Evolutionary conservation across 2,329 filamentous ascomycete species (phyloP).

Genomic region (Ophiognomonia clavigignenti-juglandacearum): DNA sequence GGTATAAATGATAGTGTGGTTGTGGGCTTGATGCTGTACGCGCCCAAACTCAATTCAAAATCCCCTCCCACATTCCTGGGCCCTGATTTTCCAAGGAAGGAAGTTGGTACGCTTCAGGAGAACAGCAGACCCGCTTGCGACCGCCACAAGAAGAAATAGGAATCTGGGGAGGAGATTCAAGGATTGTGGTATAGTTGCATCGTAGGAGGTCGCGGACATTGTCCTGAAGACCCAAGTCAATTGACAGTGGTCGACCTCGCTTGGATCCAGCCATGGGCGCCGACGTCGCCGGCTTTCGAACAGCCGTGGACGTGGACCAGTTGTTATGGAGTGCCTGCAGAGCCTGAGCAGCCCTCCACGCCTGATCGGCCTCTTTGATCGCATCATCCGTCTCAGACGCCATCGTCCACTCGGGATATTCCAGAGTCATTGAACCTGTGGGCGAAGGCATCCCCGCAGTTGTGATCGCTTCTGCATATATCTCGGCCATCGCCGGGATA

Average conservation of each 20-base stretch:
- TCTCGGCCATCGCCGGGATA: constrained; percentile 54
- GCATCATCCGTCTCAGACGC: constrained; percentile 46
- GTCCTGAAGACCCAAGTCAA: constrained; percentile 58
- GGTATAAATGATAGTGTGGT: constrained; percentile 8
- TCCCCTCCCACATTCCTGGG: constrained; percentile 63
- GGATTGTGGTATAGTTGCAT: constrained; percentile 26
- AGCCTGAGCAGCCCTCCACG: constrained; percentile 52
- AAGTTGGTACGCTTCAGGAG: constrained; percentile 51
- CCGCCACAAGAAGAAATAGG: constrained; percentile 39
- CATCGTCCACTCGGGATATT: constrained; percentile 42
- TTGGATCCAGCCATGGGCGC: constrained; percentile 43
- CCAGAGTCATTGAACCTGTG: constrained; percentile 45
- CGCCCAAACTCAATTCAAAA: constrained; percentile 45
- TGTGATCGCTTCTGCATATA: constrained; percentile 46
- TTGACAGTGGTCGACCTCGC: constrained; percentile 54
- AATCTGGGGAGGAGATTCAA: constrained; percentile 33
- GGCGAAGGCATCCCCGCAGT: constrained; percentile 57
- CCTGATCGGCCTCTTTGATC: no score
- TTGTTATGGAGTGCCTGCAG: constrained; percentile 58
- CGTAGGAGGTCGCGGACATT: constrained; percentile 61
- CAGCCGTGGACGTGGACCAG: constrained; percentile 27
- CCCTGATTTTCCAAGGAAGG: constrained; percentile 44
- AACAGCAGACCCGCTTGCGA: constrained; percentile 64
- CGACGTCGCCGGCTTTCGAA: constrained; percentile 29
- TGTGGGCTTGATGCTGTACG: neutral